Conservation (phyloP, 805 yeast species). For the Starmerella tilneyi region DNA sequence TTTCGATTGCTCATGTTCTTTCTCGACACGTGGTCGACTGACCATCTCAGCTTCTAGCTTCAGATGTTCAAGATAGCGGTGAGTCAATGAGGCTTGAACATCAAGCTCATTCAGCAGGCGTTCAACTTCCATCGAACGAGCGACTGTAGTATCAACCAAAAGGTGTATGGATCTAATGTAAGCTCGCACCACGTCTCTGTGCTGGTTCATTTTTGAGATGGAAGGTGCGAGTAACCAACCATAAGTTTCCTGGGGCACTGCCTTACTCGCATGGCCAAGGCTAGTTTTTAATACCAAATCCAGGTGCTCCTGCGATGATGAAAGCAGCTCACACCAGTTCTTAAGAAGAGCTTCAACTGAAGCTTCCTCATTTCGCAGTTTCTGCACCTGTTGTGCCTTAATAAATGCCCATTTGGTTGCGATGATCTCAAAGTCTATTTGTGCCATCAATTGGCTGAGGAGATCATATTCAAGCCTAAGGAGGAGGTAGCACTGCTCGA, state of each 20-base stretch:
- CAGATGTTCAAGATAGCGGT: too few species aligned
- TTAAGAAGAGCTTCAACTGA: neutral
- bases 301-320: too few species aligned
- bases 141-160: neutral
- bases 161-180: neutral
- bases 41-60: too few species aligned
- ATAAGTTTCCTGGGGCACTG: neutral
- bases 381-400: neutral
- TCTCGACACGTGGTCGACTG: too few species aligned
- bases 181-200: neutral
- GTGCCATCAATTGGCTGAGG: neutral
- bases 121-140: neutral
- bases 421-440: neutral
- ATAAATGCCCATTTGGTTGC: neutral
- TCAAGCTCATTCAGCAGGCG: neutral
- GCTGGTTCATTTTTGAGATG: neutral
- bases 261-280: too few species aligned
- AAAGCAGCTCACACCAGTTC: too few species aligned
- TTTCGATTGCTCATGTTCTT: too few species aligned
- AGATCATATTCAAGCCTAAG: neutral
- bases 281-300: too few species aligned
- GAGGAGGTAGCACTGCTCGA: neutral
- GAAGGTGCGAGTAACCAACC: neutral
- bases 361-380: neutral
- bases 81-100: too few species aligned